Evolutionary conservation across 345 rosid genomes (phyloP).

Genomic region (Xanthoceras sorbifolium): DNA sequence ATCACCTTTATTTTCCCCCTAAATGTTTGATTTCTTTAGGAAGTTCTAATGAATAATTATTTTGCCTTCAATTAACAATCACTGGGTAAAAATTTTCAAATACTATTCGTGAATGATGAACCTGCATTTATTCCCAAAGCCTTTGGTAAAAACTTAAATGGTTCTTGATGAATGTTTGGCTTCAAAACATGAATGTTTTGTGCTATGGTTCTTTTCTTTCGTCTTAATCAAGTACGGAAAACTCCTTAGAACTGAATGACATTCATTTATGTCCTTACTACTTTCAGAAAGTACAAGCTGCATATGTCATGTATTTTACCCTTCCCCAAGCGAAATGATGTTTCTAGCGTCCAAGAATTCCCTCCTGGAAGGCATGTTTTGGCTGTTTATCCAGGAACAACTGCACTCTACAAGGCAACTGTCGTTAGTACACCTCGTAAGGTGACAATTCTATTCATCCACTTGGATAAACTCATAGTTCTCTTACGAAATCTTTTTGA

Average conservation of each 20-base stretch:
- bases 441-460: conserved; percentile 39
- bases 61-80: background rate
- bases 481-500: background rate
- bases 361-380: conserved; percentile 71
- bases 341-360: conserved; percentile 60
- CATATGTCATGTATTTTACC: conserved; percentile 74
- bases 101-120: background rate
- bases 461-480: background rate
- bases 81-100: background rate
- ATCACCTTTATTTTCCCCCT: background rate
- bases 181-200: background rate
- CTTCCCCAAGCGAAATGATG: conserved; percentile 80
- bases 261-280: conserved; percentile 16
- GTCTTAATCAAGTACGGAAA: background rate
- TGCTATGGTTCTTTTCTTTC: background rate
- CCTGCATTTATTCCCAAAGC: background rate
- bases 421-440: conserved; percentile 73
- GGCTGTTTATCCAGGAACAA: conserved; percentile 99
- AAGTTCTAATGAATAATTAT: background rate
- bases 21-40: background rate
- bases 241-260: background rate
- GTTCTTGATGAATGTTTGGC: background rate
- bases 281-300: conserved; percentile 81
- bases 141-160: background rate
- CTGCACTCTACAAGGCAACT: conserved; percentile 94